Evolutionary conservation across 805 yeast genomes (phyloP).

Genomic region (Ogataea philodendri): DNA sequence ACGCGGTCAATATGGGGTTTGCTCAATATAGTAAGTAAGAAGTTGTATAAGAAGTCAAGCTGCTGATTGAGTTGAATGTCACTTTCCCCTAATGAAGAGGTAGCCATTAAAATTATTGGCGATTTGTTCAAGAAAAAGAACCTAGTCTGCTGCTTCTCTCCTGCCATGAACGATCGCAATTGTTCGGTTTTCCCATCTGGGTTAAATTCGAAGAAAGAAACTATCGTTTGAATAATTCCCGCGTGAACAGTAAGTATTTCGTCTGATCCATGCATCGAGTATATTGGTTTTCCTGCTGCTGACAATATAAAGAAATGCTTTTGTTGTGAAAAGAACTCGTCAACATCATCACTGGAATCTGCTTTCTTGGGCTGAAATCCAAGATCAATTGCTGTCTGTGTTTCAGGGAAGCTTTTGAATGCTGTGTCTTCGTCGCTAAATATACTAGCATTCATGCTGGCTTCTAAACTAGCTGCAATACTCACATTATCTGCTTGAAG

Average conservation of each 20-base stretch:
- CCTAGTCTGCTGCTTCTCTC: conserved; percentile 37
- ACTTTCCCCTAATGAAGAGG: conserved; percentile 55
- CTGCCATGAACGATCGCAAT: conserved; percentile 53
- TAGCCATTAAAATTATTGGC: conserved; percentile 74
- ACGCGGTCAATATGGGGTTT: conserved; percentile 70
- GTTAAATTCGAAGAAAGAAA: conserved; percentile 60
- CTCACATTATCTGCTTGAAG: conserved; percentile 12
- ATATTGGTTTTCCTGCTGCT: conserved; percentile 86
- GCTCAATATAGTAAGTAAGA: conserved; percentile 78
- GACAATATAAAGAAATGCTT: conserved; percentile 81
- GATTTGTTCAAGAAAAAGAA: conserved; percentile 60
- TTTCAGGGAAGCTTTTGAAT: conserved; percentile 11
- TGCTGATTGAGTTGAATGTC: conserved; percentile 56
- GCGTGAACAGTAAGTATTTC: conserved; percentile 64
- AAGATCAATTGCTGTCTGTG: conserved; percentile 20
- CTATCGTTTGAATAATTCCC: conserved; percentile 78
- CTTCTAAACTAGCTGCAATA: conserved; percentile 13
- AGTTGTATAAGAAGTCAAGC: conserved; percentile 69
- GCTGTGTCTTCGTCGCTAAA: conserved; percentile 20
- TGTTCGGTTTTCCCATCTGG: conserved; percentile 33
- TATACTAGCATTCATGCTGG: conserved; percentile 27
- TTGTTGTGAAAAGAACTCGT: conserved; percentile 34
- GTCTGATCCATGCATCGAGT: conserved; percentile 72
- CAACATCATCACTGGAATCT: conserved; percentile 30
- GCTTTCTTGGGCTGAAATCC: conserved; percentile 25